Evolutionary conservation across 345 rosid genomes (phyloP).

Genomic region (Stellera chamaejasme): DNA sequence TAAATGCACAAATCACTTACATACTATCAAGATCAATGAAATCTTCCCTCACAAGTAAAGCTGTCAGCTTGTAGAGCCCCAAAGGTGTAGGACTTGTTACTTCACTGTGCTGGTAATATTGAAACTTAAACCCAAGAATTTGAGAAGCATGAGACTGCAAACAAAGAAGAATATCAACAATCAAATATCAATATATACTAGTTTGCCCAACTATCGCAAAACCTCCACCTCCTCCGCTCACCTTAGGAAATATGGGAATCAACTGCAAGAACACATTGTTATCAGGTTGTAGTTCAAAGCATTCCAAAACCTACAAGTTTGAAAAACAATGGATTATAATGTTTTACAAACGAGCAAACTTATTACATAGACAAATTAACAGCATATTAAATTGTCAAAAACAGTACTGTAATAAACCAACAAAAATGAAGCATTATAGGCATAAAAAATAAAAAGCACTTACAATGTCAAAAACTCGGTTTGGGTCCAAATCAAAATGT

Average conservation of each 20-base stretch:
- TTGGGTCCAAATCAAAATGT: constrained; percentile 97
- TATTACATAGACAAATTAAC: constrained; percentile 5
- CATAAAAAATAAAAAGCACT: constrained; percentile 24
- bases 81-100: constrained; percentile 70
- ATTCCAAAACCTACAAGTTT: constrained; percentile 73
- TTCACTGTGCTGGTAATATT: constrained; percentile 86
- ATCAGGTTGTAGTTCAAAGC: constrained; percentile 87
- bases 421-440: not conserved
- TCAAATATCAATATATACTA: not conserved
- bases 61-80: constrained; percentile 91
- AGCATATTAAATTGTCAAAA: constrained; percentile 5
- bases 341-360: too few species aligned
- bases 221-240: constrained; percentile 11
- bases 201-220: too few species aligned
- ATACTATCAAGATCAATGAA: constrained; percentile 93
- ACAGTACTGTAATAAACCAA: not conserved
- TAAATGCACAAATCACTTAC: constrained; percentile 34
- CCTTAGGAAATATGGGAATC: constrained; percentile 97
- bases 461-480: constrained; percentile 99
- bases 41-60: constrained; percentile 82
- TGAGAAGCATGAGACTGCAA: constrained; percentile 99
- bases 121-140: constrained; percentile 97
- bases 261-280: constrained; percentile 60
- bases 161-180: constrained; percentile 18
- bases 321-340: constrained; percentile 7